Conservation (phyloP, 1,284 basidiomycete genomes). For the Vanrija sp. region DNA sequence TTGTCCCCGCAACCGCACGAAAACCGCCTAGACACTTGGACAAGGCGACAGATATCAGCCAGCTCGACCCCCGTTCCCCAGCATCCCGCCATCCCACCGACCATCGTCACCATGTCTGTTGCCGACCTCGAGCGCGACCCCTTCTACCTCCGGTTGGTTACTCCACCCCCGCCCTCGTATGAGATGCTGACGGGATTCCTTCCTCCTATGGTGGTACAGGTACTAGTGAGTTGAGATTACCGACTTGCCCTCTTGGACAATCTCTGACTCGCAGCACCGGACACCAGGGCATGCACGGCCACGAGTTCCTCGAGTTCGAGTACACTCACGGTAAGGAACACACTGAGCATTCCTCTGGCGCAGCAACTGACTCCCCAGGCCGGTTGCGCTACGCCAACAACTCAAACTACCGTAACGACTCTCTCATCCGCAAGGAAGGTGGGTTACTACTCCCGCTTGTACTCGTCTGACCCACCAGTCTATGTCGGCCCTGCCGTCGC, state of each 20-base stretch:
- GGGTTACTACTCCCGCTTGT: too few relatives aligned
- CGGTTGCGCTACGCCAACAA: conserved; percentile 97
- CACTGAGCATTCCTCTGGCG: background rate
- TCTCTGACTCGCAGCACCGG: conserved; percentile 65
- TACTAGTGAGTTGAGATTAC: conserved; percentile 65
- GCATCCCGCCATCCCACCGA: background rate
- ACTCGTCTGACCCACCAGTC: conserved; percentile 59
- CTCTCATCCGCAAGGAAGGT: conserved; percentile 98
- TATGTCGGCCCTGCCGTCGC: conserved; percentile 88
- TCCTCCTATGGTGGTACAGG: conserved; percentile 51
- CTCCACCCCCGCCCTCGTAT: background rate
- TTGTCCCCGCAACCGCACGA: too few relatives aligned
- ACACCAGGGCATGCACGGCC: conserved; percentile 91
- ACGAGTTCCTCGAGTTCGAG: conserved; percentile 98
- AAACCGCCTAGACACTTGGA: too few relatives aligned
- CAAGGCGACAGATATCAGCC: too few relatives aligned
- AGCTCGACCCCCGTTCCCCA: background rate
- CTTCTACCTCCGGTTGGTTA: conserved; percentile 73
- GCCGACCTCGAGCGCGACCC: conserved; percentile 56
- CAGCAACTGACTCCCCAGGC: conserved; percentile 44
- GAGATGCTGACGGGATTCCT: background rate
- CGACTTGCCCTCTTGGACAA: background rate
- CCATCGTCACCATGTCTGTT: conserved; percentile 14
- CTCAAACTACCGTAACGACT: conserved; percentile 98
- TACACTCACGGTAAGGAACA: conserved; percentile 70